Percentiles rank a stretch among this genome's conserved stretches.
Evolutionary conservation across 2,329 filamentous ascomycete genomes (phyloP).

Genomic region (Calonectria crousiana): DNA sequence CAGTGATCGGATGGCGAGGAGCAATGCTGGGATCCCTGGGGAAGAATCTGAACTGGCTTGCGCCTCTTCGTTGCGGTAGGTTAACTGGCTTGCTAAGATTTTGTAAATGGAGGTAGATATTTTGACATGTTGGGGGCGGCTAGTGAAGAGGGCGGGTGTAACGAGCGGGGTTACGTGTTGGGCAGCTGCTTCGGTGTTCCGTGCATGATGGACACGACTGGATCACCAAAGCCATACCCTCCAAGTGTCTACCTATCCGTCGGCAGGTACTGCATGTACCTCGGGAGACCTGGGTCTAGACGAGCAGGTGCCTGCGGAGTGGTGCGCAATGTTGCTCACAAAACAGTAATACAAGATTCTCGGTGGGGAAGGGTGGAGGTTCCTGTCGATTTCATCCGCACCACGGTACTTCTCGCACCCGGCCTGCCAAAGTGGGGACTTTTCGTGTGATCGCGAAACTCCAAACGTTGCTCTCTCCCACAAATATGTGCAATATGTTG

Average conservation of each 20-base stretch:
- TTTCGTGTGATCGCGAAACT: not conserved
- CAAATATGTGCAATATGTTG: not conserved
- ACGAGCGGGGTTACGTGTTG: not conserved
- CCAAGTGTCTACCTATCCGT: not conserved
- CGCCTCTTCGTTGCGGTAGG: not conserved
- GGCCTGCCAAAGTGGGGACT: not conserved
- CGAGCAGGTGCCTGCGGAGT: not conserved
- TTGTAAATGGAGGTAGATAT: not conserved
- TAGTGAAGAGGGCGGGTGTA: not conserved
- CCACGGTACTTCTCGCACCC: not conserved
- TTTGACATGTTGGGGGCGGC: not conserved
- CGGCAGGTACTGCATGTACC: not conserved
- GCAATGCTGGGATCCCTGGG: not conserved
- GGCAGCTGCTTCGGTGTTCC: not conserved
- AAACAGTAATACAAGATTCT: not conserved
- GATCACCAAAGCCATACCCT: not conserved
- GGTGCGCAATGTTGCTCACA: not conserved
- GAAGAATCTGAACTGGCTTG: not conserved
- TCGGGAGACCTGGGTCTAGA: not conserved
- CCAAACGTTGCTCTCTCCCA: not conserved
- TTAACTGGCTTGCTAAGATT: conserved; percentile 16
- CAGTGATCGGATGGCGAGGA: not conserved
- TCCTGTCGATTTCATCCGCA: not conserved
- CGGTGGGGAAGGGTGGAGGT: not conserved
- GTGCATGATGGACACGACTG: not conserved